Base-by-base conservation (phyloP, 306 rosid species). In the Trichosanthes truncata region DNA sequence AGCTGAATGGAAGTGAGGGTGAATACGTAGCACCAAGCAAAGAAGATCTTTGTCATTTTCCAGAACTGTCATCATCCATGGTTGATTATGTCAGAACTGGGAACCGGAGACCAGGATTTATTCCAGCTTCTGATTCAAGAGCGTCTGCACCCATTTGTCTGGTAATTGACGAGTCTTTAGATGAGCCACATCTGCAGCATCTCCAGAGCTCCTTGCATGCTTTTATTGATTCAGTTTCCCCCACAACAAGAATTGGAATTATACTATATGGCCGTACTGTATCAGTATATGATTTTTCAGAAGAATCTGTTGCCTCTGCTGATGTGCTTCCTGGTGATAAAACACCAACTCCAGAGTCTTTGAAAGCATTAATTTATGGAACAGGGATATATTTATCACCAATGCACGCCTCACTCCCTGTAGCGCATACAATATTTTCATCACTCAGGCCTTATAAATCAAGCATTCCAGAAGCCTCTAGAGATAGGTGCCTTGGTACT, bases 201-300 rank as follows among this genome's bases (percentile, higher is more conserved):
- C 86, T 95, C 76, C 99, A 93, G 82, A 87, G 99, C 81, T 95
- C 99, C 52, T 86, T 95, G 86, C 99, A 95, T 81, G 99, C 98
- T 15, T 95, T 95, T 89, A 89, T 90, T 68, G 97, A 95, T 84
- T 95, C 98, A 61, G 97, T 95, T 41, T 88, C 91, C 59, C 88
- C 92, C 3, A 90, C 97, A 20, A 88, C 94, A n/a, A 90, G 97
- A 86, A 85, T 95, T 80, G 99, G 99, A 80, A 89, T 95, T 78
- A 71, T 95, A 81, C 84, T 91, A 35, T 95, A 88, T 82, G 97
- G 99, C 17, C 96, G 99, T 29, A 91, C 97, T 0, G 97, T 95
- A 60, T 95, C 98, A 26, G 94, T 93, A 57, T 93, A 91, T 75
- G 99, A 95, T 85, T 88, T 93, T 82, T 91, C 96, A 29, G 98